phyloP scores from a whole-genome alignment of 371 early-diverging fungal genomes.

The Mortierella polycephala region DNA sequence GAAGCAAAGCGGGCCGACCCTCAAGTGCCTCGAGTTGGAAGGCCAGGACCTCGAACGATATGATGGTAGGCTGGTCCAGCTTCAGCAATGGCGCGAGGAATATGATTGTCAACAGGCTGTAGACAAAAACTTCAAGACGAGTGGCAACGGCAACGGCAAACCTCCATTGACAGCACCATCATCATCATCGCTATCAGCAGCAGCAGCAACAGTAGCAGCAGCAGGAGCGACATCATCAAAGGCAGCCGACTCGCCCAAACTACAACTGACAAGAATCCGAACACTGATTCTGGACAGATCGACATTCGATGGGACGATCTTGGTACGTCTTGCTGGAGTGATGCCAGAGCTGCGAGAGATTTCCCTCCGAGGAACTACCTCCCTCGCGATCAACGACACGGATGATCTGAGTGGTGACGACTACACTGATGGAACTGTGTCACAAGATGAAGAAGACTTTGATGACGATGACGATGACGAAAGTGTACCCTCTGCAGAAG shows the following conservation, averaged over 20 bases:
- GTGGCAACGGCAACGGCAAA: background rate
- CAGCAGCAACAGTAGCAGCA: too few species aligned
- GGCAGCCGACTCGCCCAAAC: background rate
- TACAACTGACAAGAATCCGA: conserved; percentile 3
- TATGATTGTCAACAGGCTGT: background rate
- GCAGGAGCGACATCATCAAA: background rate
- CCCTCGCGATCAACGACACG: background rate
- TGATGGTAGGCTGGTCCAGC: background rate
- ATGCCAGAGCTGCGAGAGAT: conserved; percentile 20
- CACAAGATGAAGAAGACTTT: background rate
- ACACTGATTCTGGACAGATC: conserved; percentile 13
- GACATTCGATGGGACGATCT: background rate
- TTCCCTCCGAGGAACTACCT: conserved; percentile 7
- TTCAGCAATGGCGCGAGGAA: conserved; percentile 6
- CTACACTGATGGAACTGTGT: background rate
- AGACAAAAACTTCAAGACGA: background rate
- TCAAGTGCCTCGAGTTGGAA: conserved; percentile 9
- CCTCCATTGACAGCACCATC: too few species aligned
- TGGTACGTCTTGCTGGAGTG: conserved; percentile 8
- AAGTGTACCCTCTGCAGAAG: background rate
- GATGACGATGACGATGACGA: conserved; percentile 2
- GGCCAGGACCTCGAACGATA: conserved; percentile 3
- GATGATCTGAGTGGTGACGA: conserved; percentile 3
- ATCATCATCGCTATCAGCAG: too few species aligned
- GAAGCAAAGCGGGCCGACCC: background rate